phyloP scores from a whole-genome alignment of 225 moss, liverwort and hornwort genomes.

The Asterella californica region DNA sequence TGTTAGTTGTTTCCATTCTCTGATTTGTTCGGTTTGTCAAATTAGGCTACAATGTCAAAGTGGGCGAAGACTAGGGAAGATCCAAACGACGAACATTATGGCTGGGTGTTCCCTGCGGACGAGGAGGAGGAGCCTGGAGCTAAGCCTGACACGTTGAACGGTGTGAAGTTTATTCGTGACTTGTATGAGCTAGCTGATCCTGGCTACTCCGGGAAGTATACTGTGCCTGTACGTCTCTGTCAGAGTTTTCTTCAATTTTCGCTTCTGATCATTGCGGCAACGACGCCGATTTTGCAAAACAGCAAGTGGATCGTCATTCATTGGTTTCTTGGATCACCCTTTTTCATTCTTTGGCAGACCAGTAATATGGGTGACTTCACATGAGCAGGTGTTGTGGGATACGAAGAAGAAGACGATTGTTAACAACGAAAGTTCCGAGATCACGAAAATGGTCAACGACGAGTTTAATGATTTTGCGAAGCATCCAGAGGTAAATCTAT shows the following conservation, averaged over 20 bases:
- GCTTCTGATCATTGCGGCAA: background rate
- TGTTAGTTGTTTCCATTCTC: background rate
- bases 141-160: conserved; percentile 33
- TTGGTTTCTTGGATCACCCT: background rate
- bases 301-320: background rate
- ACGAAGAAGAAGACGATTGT: conserved; percentile 45
- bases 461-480: conserved; percentile 43
- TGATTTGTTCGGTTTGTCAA: background rate
- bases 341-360: background rate
- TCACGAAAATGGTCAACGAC: conserved; percentile 38
- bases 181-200: conserved; percentile 36
- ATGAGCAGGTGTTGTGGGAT: conserved; percentile 44
- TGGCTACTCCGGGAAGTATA: conserved; percentile 32
- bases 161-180: conserved; percentile 39
- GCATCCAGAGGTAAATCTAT: conserved; percentile 40
- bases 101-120: conserved; percentile 36
- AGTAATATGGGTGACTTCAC: background rate
- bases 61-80: conserved; percentile 46
- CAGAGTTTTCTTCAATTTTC: background rate
- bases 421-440: conserved; percentile 50
- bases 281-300: background rate
- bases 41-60: conserved; percentile 39
- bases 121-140: conserved; percentile 39
- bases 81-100: conserved; percentile 40
- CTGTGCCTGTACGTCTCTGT: conserved; percentile 35